Percentiles rank a stretch among this genome's conserved stretches.
These are phyloP conservation scores for Yarrowia sp. DNA, from an alignment of 805 yeast genomes.

Conservation along the genomic window DNA sequence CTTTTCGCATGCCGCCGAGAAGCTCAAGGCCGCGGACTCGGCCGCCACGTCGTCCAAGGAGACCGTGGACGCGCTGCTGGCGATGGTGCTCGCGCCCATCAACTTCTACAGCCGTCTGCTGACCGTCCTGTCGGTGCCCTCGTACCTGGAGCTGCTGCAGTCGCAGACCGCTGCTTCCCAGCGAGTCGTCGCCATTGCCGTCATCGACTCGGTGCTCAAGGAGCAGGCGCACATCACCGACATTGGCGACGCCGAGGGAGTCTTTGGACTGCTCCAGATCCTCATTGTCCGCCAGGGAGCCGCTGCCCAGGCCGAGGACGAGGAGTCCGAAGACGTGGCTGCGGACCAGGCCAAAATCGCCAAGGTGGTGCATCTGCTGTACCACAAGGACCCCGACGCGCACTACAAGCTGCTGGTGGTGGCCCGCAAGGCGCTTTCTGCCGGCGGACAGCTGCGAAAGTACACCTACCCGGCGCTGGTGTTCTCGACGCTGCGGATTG, in stretches of 20 bases:
- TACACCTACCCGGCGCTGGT: slow-evolving; percentile 77
- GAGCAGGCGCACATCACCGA: slow-evolving; percentile 37
- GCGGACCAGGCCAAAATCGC: slow-evolving; percentile 47
- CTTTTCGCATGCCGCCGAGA: slow-evolving; percentile 50
- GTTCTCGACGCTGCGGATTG: slow-evolving; percentile 55
- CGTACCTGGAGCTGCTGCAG: slow-evolving; percentile 54
- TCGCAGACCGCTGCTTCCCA: slow-evolving; percentile 54
- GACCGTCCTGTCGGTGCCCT: slow-evolving; percentile 43
- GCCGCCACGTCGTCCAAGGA: slow-evolving; percentile 34
- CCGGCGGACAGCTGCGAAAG: slow-evolving; percentile 51
- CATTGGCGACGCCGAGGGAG: slow-evolving; percentile 53
- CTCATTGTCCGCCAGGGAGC: slow-evolving; percentile 43
- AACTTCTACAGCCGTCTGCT: slow-evolving; percentile 35
- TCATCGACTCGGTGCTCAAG: slow-evolving; percentile 55
- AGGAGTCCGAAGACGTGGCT: slow-evolving; percentile 34
- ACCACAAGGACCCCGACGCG: slow-evolving; percentile 47
- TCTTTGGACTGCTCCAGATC: slow-evolving; percentile 58
- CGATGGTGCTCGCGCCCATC: slow-evolving; percentile 40
- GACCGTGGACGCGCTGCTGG: slow-evolving; percentile 35
- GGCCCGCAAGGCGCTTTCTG: slow-evolving; percentile 50
- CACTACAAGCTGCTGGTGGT: slow-evolving; percentile 48
- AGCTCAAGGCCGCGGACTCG: slow-evolving; percentile 33
- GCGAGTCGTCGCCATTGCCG: slow-evolving; percentile 56
- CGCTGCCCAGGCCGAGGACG: slow-evolving; percentile 28
- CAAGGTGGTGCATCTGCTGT: slow-evolving; percentile 64